Percentiles rank a stretch among this genome's conserved stretches.
Conservation (phyloP, 805 yeast species). For the Huiozyma sinensis region DNA sequence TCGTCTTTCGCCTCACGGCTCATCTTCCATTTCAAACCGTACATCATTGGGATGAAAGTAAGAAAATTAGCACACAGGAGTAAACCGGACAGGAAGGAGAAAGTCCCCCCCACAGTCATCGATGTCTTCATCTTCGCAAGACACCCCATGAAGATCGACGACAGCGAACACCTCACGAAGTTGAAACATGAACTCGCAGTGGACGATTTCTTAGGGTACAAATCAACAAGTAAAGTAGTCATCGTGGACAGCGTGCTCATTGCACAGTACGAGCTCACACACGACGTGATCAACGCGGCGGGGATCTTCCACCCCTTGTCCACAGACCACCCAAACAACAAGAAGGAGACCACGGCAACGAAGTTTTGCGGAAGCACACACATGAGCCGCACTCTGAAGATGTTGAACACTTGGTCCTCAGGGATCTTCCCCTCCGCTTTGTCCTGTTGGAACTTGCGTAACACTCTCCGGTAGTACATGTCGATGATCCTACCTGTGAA, state of each 20-base stretch:
- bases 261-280: slow-evolving; percentile 45
- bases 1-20: slow-evolving; percentile 17
- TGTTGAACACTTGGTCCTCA: slow-evolving; percentile 34
- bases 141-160: slow-evolving; percentile 62
- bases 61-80: slow-evolving; percentile 24
- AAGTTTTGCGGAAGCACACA: slow-evolving; percentile 36
- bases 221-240: slow-evolving; percentile 60
- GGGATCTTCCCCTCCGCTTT: slow-evolving; percentile 18
- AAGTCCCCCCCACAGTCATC: slow-evolving; percentile 66
- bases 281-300: slow-evolving; percentile 46
- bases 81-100: slow-evolving; percentile 53
- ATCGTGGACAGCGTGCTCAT: slow-evolving; percentile 46
- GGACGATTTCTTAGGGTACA: slow-evolving; percentile 59
- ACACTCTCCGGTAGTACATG: slow-evolving; percentile 32
- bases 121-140: slow-evolving; percentile 46
- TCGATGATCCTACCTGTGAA: slow-evolving; percentile 48
- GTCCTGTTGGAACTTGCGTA: slow-evolving; percentile 14
- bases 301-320: slow-evolving; percentile 38
- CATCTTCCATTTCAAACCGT: slow-evolving; percentile 29
- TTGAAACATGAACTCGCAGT: slow-evolving; percentile 66
- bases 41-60: slow-evolving; percentile 28
- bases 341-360: slow-evolving; percentile 31
- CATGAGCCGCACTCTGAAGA: slow-evolving; percentile 42
- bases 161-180: slow-evolving; percentile 55
- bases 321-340: slow-evolving; percentile 68